Conservation (phyloP, 176 grass and related monocot genomes). For the Lolium rigidum region DNA sequence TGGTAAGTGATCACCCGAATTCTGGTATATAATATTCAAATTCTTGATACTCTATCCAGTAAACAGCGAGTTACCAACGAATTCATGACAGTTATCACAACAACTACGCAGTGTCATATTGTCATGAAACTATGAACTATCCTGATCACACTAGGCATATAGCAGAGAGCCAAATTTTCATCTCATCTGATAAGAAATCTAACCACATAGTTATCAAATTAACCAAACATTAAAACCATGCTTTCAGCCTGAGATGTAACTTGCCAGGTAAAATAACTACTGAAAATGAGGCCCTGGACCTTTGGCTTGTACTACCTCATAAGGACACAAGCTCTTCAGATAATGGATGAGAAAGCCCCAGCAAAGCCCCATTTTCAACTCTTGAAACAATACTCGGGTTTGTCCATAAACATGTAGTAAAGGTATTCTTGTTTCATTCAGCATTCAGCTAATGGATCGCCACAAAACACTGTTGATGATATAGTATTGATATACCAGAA, state of each 20-base stretch:
- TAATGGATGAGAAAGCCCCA: not conserved
- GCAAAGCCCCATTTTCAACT: not conserved
- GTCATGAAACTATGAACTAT: no score
- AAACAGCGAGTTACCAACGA: no score
- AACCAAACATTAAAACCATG: not conserved
- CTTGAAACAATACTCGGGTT: not conserved
- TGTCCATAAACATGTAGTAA: not conserved
- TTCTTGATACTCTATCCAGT: no score
- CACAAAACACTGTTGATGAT: not conserved
- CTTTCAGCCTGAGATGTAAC: not conserved
- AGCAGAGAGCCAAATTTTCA: no score
- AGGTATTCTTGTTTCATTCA: not conserved
- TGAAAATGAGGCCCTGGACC: not conserved
- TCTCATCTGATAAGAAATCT: no score
- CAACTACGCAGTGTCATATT: no score
- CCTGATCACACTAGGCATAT: no score
- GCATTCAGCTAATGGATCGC: not conserved
- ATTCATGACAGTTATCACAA: not conserved
- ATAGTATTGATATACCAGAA: no score
- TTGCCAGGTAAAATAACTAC: not conserved
- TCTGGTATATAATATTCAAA: no score
- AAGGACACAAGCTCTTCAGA: not conserved
- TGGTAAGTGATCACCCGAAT: no score
- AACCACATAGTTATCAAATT: no score
- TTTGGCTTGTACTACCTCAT: not conserved